phyloP scores from a whole-genome alignment of 2,329 filamentous ascomycete genomes.

The Balansia obtecta region DNA sequence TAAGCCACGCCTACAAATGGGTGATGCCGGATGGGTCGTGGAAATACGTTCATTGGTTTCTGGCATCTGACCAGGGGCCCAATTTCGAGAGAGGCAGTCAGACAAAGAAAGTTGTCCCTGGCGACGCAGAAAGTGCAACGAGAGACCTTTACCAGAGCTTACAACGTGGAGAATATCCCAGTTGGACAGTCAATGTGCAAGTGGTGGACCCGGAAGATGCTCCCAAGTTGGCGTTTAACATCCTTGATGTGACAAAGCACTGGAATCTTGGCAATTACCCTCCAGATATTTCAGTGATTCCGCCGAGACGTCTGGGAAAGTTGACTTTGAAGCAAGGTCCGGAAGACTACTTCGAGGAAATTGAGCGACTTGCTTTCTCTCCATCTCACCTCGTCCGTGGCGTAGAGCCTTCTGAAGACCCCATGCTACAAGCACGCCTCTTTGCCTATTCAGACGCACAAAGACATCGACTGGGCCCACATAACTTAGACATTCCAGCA shows the following conservation, averaged over 20 bases:
- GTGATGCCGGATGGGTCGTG: constrained; percentile 53
- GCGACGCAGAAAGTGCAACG: constrained; percentile 50
- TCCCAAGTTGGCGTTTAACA: constrained; percentile 46
- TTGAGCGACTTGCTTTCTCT: constrained; percentile 56
- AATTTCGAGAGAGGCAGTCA: constrained; percentile 48
- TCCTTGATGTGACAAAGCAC: constrained; percentile 59
- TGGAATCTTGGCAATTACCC: constrained; percentile 45
- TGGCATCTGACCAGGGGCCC: constrained; percentile 50
- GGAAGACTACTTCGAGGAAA: constrained; percentile 56
- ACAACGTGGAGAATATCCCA: constrained; percentile 44
- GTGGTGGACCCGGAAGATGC: constrained; percentile 49
- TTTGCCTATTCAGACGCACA: constrained; percentile 53
- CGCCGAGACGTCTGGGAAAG: constrained; percentile 46
- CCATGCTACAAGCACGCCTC: constrained; percentile 46
- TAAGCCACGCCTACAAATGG: constrained; percentile 55
- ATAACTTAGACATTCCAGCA: not conserved
- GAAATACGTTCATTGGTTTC: constrained; percentile 53
- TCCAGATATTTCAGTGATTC: constrained; percentile 24
- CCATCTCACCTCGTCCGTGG: constrained; percentile 53
- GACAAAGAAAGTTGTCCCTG: constrained; percentile 36
- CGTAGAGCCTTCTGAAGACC: constrained; percentile 48
- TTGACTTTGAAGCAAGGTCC: constrained; percentile 53
- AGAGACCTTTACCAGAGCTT: constrained; percentile 55
- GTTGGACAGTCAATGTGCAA: constrained; percentile 54
- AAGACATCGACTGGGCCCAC: constrained; percentile 39